Evolutionary conservation across 139 green algal species (phyloP).

Genomic region (Gonium pectorale): DNA sequence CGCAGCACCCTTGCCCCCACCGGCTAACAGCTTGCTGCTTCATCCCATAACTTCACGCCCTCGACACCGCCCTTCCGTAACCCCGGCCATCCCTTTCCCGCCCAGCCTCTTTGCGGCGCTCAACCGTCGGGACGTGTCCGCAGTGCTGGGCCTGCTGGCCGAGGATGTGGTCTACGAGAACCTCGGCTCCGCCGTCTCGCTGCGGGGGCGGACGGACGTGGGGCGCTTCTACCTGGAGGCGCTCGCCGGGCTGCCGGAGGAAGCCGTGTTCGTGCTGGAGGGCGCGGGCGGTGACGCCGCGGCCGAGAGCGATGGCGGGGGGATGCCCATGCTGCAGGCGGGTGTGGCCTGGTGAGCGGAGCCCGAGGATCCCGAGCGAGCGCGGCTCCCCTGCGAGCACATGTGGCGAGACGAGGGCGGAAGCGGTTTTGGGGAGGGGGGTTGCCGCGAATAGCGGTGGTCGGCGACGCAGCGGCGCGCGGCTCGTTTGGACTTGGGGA

Average conservation of each 20-base stretch:
- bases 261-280: constrained; percentile 44
- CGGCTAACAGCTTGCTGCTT: no score
- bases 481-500: no score
- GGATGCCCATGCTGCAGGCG: constrained; percentile 30
- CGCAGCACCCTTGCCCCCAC: no score
- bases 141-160: neutral
- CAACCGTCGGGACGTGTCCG: constrained; percentile 30
- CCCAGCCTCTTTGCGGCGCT: constrained; percentile 27
- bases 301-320: neutral
- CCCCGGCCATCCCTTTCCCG: no score
- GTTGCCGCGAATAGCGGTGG: no score
- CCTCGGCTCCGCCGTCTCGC: neutral
- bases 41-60: no score
- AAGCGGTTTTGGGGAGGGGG: no score
- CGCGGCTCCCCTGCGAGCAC: no score
- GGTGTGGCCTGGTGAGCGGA: constrained; percentile 45
- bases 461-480: no score
- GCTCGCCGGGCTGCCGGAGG: constrained; percentile 19
- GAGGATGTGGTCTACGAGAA: constrained; percentile 37
- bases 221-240: constrained; percentile 45
- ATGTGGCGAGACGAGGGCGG: no score
- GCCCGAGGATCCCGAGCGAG: no score
- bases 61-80: no score
- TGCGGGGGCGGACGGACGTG: constrained; percentile 9
- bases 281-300: neutral